phyloP scores from a whole-genome alignment of 176 grass and related monocot genomes.

The Pharus latifolius region DNA sequence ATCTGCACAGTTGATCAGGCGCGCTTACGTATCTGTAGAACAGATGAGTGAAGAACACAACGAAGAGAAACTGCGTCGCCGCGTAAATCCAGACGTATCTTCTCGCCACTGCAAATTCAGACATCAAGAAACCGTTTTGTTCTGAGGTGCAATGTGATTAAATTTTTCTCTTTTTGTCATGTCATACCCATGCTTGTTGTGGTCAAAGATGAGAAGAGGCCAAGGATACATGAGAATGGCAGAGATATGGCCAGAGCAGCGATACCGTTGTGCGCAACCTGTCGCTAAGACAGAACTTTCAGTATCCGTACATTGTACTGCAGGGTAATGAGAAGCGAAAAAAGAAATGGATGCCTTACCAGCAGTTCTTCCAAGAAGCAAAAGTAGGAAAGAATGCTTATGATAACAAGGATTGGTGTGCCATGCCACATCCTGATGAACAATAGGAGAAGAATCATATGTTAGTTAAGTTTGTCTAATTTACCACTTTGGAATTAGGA shows the following conservation, averaged over 20 bases:
- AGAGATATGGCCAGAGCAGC: slow-evolving; percentile 70
- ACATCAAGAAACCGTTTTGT: background rate
- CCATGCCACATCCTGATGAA: slow-evolving; percentile 57
- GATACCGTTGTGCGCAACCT: slow-evolving; percentile 48
- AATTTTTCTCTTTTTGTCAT: background rate
- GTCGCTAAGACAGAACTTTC: background rate
- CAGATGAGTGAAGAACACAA: slow-evolving; percentile 74
- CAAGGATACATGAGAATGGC: slow-evolving; percentile 84
- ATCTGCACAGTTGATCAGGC: no score
- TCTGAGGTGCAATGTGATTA: background rate
- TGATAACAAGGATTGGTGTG: slow-evolving; percentile 62
- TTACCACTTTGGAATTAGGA: background rate
- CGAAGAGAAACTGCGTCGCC: slow-evolving; percentile 54
- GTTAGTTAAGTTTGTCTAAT: background rate
- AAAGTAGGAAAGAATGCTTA: slow-evolving; percentile 86
- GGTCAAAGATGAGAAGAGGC: slow-evolving; percentile 73
- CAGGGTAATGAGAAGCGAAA: background rate
- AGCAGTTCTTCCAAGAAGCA: slow-evolving; percentile 91
- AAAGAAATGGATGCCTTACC: slow-evolving; percentile 24
- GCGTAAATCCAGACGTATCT: slow-evolving; percentile 71
- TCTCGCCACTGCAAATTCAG: slow-evolving; percentile 40
- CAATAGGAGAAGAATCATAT: background rate
- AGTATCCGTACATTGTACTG: background rate
- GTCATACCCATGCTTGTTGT: slow-evolving; percentile 64
- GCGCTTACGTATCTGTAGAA: slow-evolving; percentile 79